These are phyloP conservation scores for Dactylellina leptospora DNA, from an alignment of 2,329 filamentous ascomycete genomes.

Conservation along the genomic window DNA sequence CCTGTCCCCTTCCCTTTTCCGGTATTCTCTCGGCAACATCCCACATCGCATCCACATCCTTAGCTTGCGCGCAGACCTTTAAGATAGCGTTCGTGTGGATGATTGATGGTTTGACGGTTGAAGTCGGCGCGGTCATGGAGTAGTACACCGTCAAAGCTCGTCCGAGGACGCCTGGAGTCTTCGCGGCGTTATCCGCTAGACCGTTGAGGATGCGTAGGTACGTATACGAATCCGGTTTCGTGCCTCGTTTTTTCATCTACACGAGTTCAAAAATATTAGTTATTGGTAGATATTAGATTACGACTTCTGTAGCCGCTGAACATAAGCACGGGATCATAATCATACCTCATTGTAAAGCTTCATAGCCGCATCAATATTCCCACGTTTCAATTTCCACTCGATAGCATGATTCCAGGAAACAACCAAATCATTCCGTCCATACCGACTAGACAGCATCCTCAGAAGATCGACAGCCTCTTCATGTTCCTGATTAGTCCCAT, in stretches of 20 bases:
- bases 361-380: slow-evolving; percentile 71
- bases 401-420: slow-evolving; percentile 92
- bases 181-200: slow-evolving; percentile 70
- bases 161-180: slow-evolving; percentile 67
- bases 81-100: slow-evolving; percentile 91
- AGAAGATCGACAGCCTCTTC: slow-evolving; percentile 39
- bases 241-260: slow-evolving; percentile 92
- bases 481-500: slow-evolving; percentile 33
- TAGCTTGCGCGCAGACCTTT: slow-evolving; percentile 76
- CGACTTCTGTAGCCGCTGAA: no score
- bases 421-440: slow-evolving; percentile 67
- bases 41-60: slow-evolving; percentile 83
- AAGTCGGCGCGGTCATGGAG: slow-evolving; percentile 72
- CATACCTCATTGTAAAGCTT: slow-evolving; percentile 89
- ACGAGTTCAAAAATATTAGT: slow-evolving; percentile 52
- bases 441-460: slow-evolving; percentile 25
- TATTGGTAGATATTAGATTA: no score
- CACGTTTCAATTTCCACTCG: slow-evolving; percentile 71
- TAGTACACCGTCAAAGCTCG: slow-evolving; percentile 81
- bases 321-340: no score
- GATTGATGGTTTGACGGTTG: slow-evolving; percentile 74
- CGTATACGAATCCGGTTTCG: slow-evolving; percentile 81
- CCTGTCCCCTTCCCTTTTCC: slow-evolving; percentile 68
- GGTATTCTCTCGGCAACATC: slow-evolving; percentile 77
- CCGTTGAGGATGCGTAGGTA: slow-evolving; percentile 85